Base-by-base conservation (phyloP, 2,329 filamentous ascomycete genomes). In the Paracoccidioides lutzii region DNA sequence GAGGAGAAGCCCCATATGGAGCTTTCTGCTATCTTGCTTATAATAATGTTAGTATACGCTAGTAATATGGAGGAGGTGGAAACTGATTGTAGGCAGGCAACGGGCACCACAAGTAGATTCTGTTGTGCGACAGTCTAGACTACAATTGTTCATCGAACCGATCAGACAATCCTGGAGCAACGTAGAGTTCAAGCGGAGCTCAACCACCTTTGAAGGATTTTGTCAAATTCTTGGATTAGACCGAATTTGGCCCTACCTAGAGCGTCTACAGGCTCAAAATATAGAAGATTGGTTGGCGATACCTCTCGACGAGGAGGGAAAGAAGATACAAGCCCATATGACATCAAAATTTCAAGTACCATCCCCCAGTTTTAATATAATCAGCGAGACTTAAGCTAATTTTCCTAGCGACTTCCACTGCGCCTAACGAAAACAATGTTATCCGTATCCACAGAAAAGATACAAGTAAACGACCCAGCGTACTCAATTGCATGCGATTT, bases 391-490 rank as follows among this genome's bases (percentile, higher is more conserved):
- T 10, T 55, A 9, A 2, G 15, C 54, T 56, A 42, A 58, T n/a
- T 52, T 38, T 55, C 45, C 41, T 61, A 86, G 78, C 77, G 79
- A 57, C 73, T 97, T 12, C 93, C 93, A 3, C 73, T 98, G 44
- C 83, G 91, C 56, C 81, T 87, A 5, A 96, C 91, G 1, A 96
- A 96, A 67, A 89, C 88, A 0, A 87, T 97, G 66, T 74, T 98
- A n/a, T 87, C 86, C 1, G 91, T 90, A 51, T 94, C 91, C 0
- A 91, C 93, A 0, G 94, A 98, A 63, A 89, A 89, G 66, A 73
- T 97, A 6, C 85, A 89, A 51, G 87, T 86, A 62, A 79, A 80
- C 4, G 84, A 87, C 4, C 73, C 81, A 7, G 78, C 87, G 0
- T 93, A 90, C 62, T 81, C 86, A 59, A 82, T 87, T 32, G 88